Evolutionary conservation across 805 yeast genomes (phyloP).

Genomic region (Wickerhamomyces bovis): DNA sequence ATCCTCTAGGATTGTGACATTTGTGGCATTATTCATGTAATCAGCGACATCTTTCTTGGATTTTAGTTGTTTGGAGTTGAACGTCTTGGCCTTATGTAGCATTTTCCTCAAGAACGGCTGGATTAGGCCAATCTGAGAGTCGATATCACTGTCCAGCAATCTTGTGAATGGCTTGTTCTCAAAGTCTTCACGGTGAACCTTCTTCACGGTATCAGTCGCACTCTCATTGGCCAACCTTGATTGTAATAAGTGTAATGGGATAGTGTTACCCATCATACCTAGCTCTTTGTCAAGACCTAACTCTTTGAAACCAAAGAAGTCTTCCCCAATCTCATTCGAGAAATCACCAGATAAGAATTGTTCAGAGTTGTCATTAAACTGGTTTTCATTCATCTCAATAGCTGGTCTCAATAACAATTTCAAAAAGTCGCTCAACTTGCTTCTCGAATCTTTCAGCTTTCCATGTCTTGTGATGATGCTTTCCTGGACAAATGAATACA

Average conservation of each 20-base stretch:
- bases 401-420: slow-evolving; percentile 81
- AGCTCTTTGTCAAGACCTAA: slow-evolving; percentile 90
- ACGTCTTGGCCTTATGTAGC: slow-evolving; percentile 34
- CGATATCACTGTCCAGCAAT: slow-evolving; percentile 46
- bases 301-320: slow-evolving; percentile 94
- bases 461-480: slow-evolving; percentile 61
- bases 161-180: slow-evolving; percentile 48
- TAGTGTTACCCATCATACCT: slow-evolving; percentile 74
- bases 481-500: slow-evolving; percentile 70
- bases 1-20: slow-evolving; percentile 67
- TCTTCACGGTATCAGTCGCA: slow-evolving; percentile 36
- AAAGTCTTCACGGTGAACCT: slow-evolving; percentile 59
- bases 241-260: slow-evolving; percentile 85
- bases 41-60: slow-evolving; percentile 21
- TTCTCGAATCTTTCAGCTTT: slow-evolving; percentile 63
- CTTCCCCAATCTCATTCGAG: slow-evolving; percentile 90
- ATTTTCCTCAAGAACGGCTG: slow-evolving; percentile 46
- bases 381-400: slow-evolving; percentile 62
- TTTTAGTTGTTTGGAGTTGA: slow-evolving; percentile 33
- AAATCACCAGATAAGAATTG: slow-evolving; percentile 94
- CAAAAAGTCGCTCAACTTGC: slow-evolving; percentile 62
- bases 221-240: slow-evolving; percentile 62
- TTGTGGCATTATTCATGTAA: slow-evolving; percentile 28
- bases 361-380: slow-evolving; percentile 85
- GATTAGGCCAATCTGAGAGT: slow-evolving; percentile 50